Conservation (phyloP, 352 stramenopile genomes). For the Globisporangium solare region DNA sequence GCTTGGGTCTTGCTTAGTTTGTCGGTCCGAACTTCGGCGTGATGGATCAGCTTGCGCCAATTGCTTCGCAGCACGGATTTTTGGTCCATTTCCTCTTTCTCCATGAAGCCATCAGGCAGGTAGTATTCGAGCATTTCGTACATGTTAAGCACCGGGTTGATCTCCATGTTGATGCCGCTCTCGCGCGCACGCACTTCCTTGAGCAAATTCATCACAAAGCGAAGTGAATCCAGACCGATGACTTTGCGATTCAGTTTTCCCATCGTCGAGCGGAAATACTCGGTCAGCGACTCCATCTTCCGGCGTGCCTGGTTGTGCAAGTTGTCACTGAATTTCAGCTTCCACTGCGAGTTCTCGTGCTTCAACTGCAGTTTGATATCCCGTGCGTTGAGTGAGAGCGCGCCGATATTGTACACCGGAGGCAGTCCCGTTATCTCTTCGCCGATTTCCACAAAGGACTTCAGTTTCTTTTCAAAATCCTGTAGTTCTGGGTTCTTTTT, state of each 20-base stretch:
- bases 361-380: constrained; percentile 97
- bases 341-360: constrained; percentile 96
- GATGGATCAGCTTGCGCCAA: constrained; percentile 96
- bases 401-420: constrained; percentile 95
- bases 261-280: constrained; percentile 95
- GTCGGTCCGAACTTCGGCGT: constrained; percentile 92
- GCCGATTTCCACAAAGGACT: constrained; percentile 94
- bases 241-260: constrained; percentile 93
- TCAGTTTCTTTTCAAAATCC: constrained; percentile 96
- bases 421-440: constrained; percentile 88
- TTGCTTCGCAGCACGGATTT: constrained; percentile 96
- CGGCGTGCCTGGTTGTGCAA: constrained; percentile 91
- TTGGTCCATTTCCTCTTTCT: constrained; percentile 99
- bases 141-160: constrained; percentile 97
- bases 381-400: constrained; percentile 94
- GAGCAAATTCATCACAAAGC: constrained; percentile 97
- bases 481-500: constrained; percentile 93
- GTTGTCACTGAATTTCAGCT: constrained; percentile 97
- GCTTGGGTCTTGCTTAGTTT: constrained; percentile 95
- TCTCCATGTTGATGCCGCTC: constrained; percentile 98
- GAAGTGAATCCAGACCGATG: constrained; percentile 94
- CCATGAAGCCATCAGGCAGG: constrained; percentile 94
- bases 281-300: constrained; percentile 93
- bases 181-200: constrained; percentile 97
- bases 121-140: constrained; percentile 97